Evolutionary conservation across 371 early-diverging fungal species (phyloP), one percentile per base, ranked within the genome.

Genomic region (Mortierella polycephala): DNA sequence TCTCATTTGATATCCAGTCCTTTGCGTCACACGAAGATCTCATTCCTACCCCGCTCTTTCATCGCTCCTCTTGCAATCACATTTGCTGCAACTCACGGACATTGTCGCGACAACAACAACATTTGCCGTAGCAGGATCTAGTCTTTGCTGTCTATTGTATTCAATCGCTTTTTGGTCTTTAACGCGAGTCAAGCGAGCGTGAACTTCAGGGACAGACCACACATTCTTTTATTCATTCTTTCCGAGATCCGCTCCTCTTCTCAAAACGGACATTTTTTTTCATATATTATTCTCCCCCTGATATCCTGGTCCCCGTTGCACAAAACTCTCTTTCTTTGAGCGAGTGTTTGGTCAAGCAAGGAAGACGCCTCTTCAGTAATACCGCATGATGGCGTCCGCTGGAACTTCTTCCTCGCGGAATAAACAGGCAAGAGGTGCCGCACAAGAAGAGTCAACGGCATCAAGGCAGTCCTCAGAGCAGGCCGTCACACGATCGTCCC

Each of bases 301-400:
- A 30, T 30, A 30, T 30, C 30, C 4, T 30, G 30, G 30, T 30
- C 1, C 30, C 30, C 30, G 30, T 30, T 30, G 30, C 30, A 30
- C 30, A 4, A 30, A 30, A 30, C 30, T 30, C 30, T 30, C 30
- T 30, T 30, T 30, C 30, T 2, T 30, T 30, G 30, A 30, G 18
- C 51, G 51, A 21, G 20, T 16, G 20, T 20, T 16, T 16, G 16
- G 16, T 11, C 11, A 46, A 16, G 18, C 20, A 13, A 51, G 20
- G 20, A 18, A 41, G 53, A 45, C 30, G 42, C 54, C 52, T 30
- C 45, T 42, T n/a, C 45, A 40, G 23, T 23, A 30, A 23, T 44
- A 51, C 30, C 21, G 58, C 46, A 67, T 73, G 67, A 73, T 73
- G 74, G 74, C 74, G 58, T 73, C 74, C 55, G 55, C 67, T 42